Evolutionary conservation across 163 green algal genomes (phyloP), one percentile per base, ranked within the genome.

Genomic region (Volvox carteri): DNA sequence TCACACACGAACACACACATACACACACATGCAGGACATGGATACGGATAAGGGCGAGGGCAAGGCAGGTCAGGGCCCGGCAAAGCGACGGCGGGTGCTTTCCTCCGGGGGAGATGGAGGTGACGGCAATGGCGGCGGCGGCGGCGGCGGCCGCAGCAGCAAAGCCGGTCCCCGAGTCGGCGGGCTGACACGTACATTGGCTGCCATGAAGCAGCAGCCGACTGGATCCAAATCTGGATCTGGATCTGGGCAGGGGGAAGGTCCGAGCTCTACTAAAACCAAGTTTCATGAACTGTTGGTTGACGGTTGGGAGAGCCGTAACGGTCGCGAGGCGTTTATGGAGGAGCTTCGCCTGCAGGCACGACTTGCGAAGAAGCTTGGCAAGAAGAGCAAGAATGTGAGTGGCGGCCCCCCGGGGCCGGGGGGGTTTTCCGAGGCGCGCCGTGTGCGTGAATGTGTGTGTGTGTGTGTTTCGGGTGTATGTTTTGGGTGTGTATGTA

Each of bases 261-360:
- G 21, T 4, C 44, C 62, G 28, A 39, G 5, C 9, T 74, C 33
- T 33, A 52, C 44, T 72, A 89, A 89, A 54, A 89, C 84, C 5
- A 74, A 33, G 52, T 89, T 89, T 73, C 72, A 84, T 41, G 84
- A 89, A 72, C 54, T 89, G 54, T 42, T 89, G 72, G 39, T 60
- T 72, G 84, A 77, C 30, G 84, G 72, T 41, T 89, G 84, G 84
- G 84, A 89, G 67, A 50, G 72, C 39, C 70, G 72, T 39, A 84
- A 84, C 72, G 48, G 84, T 11, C 41, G 42, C 25, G 84, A 89
- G 70, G 84, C 84, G 4, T 89, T 84, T 56, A 28, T 89, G 39
- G 84, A 89, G 72, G 84, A 89, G 72, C 54, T 89, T 28, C 54
- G 84, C 14, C 41, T 89, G 84, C 84, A 89, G 84, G 68, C 68